Evolutionary conservation across 345 rosid species (phyloP).

Genomic region (Erysimum cheiranthoides): DNA sequence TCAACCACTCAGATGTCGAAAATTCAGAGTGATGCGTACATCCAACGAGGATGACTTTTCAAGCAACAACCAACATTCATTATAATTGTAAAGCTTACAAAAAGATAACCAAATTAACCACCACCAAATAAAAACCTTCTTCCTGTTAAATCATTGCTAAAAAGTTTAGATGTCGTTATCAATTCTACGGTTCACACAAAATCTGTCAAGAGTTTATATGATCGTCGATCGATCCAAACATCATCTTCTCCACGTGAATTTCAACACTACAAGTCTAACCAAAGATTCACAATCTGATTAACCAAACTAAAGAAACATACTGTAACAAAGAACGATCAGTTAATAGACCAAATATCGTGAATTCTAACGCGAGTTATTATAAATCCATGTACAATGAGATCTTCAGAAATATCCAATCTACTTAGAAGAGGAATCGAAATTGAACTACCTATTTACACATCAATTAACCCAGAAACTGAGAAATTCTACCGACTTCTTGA

Average conservation of each 20-base stretch:
- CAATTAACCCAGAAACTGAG: slow-evolving; percentile 30
- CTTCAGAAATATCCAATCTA: slow-evolving; percentile 15
- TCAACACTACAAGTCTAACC: background rate
- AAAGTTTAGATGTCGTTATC: slow-evolving; percentile 5
- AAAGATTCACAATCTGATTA: slow-evolving; percentile 17
- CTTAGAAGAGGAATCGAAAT: slow-evolving; percentile 14
- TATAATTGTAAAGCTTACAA: background rate
- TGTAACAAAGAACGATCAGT: background rate
- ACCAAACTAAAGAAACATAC: background rate
- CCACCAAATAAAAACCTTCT: slow-evolving; percentile 2
- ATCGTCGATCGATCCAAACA: background rate
- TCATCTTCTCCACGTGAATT: slow-evolving; percentile 5
- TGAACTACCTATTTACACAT: slow-evolving; percentile 40
- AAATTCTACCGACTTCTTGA: slow-evolving; percentile 25
- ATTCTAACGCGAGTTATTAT: slow-evolving; percentile 14
- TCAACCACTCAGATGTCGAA: slow-evolving; percentile 31
- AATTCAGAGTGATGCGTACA: slow-evolving; percentile 29
- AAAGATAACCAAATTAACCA: slow-evolving; percentile 28
- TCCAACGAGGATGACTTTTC: slow-evolving; percentile 25
- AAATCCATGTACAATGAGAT: slow-evolving; percentile 13
- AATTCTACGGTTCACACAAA: background rate
- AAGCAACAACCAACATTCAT: slow-evolving; percentile 17
- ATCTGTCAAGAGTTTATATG: background rate
- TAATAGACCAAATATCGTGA: background rate
- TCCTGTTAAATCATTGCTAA: background rate